Percentiles rank a stretch among this genome's conserved stretches.
Conservation (phyloP, 805 yeast species). For the Yarrowia sp. region DNA sequence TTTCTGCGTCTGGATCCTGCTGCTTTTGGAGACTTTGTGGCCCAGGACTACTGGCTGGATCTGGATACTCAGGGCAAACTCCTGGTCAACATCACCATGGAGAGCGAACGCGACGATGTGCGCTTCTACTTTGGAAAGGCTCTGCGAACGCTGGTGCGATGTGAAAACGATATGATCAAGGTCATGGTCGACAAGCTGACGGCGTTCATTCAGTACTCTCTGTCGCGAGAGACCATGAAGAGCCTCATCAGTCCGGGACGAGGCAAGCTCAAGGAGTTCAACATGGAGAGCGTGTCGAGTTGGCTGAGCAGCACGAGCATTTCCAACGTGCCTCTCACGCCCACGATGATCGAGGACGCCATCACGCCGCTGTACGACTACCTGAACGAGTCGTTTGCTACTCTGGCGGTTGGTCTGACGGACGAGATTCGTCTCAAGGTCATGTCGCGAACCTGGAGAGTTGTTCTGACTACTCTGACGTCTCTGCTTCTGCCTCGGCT, state of each 20-base stretch:
- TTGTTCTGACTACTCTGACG: conserved; percentile 67
- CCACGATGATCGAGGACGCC: conserved; percentile 54
- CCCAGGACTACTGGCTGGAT: conserved; percentile 55
- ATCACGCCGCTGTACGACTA: conserved; percentile 73
- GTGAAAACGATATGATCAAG: conserved; percentile 64
- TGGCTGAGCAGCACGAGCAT: conserved; percentile 38
- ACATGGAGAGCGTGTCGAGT: conserved; percentile 36
- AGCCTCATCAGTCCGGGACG: conserved; percentile 40
- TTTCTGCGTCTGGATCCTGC: conserved; percentile 59
- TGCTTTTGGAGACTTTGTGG: conserved; percentile 64
- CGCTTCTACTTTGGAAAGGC: conserved; percentile 77
- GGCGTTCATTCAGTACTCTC: conserved; percentile 54
- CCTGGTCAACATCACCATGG: conserved; percentile 66
- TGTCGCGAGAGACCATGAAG: conserved; percentile 58
- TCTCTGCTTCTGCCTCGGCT: conserved; percentile 70
- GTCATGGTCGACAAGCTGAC: conserved; percentile 72
- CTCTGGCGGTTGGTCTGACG: conserved; percentile 59
- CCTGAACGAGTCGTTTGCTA: conserved; percentile 63
- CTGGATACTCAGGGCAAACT: conserved; percentile 69
- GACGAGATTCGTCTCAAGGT: conserved; percentile 56
- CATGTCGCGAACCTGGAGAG: conserved; percentile 79
- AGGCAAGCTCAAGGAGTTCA: conserved; percentile 29
- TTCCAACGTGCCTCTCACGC: conserved; percentile 30
- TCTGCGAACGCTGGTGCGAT: conserved; percentile 59
- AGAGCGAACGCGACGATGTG: conserved; percentile 77